Base-by-base conservation (phyloP, 2,329 filamentous ascomycete species). In the Triangularia verruculosa region DNA sequence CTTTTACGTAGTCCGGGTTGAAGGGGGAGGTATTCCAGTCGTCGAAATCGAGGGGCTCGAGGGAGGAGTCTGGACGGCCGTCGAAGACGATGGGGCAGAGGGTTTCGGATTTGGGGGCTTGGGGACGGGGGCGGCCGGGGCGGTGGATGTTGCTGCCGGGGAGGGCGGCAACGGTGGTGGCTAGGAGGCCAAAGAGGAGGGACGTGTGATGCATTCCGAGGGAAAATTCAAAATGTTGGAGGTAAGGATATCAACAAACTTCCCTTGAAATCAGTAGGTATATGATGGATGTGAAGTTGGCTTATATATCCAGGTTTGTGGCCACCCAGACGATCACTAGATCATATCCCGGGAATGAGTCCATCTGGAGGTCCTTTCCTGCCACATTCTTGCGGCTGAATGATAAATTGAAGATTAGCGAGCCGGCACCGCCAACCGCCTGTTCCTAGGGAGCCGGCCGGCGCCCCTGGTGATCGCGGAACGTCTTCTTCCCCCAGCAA, bases 1-100 rank as follows among this genome's bases (percentile, higher is more conserved):
- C 74, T 70, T 77, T 77, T 66, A 77, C 74, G 66, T 77, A 76
- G 66, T 72, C 74, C 3, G 75, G 68, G 68, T 73, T 74, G 71
- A 75, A 78, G 63, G 72, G 69, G 59, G 71, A 75, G 63, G 69
- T 73, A 59, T 65, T 59, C 62, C 67, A 64, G 61, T 67, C 66
- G 72, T 78, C 74, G 58, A 77, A 76, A 68, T 75, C 72, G 55
- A 64, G 59, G 0, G 69, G 69, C 3, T 57, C 20, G 7, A 73
- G 66, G 17, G 66, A 59, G 11, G 70, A 53, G 17, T 72, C 70
- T 51, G 77, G 66, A 57, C 76, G 75, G 39, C 76, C 76, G 70
- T 77, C 75, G 64, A 78, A 74, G 61, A 77, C 64, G 59, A 77
- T 55, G 57, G 76, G 75, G 68, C 76, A 77, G 56, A 70, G 70